phyloP scores from a whole-genome alignment of 352 stramenopile genomes.

The Elongisporangium anandrum region DNA sequence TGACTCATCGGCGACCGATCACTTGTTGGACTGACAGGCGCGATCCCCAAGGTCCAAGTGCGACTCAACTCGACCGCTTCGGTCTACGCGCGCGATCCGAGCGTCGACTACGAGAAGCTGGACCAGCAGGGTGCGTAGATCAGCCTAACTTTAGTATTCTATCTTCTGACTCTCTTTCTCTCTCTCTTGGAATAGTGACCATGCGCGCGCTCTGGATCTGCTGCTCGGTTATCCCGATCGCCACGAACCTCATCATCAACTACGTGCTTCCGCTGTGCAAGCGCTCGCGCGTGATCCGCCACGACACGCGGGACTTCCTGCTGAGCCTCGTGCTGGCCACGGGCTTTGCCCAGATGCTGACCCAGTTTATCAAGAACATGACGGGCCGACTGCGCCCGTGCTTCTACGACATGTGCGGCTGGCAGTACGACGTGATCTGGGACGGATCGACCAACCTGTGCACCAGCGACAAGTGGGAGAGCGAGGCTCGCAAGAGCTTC shows the following conservation, averaged over 20 bases:
- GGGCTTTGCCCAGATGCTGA: constrained; percentile 45
- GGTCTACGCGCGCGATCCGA: constrained; percentile 43
- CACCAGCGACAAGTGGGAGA: constrained; percentile 45
- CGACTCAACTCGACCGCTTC: constrained; percentile 31
- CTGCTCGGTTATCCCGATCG: constrained; percentile 30
- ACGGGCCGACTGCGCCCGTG: constrained; percentile 74
- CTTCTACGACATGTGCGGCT: constrained; percentile 84
- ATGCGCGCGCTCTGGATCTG: constrained; percentile 36
- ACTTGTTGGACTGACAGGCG: constrained; percentile 7
- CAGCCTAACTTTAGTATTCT: background rate
- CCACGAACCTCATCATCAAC: constrained; percentile 53
- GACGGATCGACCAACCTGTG: constrained; percentile 77
- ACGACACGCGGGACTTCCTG: constrained; percentile 77
- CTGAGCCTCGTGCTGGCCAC: constrained; percentile 58
- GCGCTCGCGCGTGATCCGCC: constrained; percentile 42
- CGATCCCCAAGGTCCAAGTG: constrained; percentile 46
- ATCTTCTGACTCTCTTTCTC: no score
- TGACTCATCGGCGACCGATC: background rate
- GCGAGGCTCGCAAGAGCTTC: constrained; percentile 76
- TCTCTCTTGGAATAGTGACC: constrained; percentile 28
- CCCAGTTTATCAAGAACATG: constrained; percentile 76
- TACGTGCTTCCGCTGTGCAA: constrained; percentile 50
- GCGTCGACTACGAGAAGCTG: constrained; percentile 42
- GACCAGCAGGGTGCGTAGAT: constrained; percentile 26
- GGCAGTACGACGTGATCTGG: constrained; percentile 63